phyloP scores from a whole-genome alignment of 805 yeast species.

The Starmerella tilneyi region DNA sequence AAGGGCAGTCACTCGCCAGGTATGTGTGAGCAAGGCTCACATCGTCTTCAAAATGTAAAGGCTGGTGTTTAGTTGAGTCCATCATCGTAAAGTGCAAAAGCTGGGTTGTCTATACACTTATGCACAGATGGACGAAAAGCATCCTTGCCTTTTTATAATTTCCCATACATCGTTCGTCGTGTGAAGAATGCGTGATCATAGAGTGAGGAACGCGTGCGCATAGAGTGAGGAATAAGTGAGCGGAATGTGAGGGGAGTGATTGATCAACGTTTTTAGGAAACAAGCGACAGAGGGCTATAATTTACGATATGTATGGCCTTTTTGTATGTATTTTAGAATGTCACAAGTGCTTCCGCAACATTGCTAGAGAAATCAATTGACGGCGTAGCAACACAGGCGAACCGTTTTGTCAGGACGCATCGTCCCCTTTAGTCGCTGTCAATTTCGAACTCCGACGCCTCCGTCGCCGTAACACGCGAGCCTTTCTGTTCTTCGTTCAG shows the following conservation, averaged over 20 bases:
- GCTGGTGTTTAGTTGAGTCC: no score
- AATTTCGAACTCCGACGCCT: conserved; percentile 15
- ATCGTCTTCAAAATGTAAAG: no score
- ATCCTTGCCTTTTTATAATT: no score
- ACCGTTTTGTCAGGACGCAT: no score
- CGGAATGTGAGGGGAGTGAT: neutral
- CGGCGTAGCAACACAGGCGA: no score
- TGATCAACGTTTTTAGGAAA: neutral
- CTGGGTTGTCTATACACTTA: no score
- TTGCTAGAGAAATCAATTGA: neutral
- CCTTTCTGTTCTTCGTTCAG: neutral
- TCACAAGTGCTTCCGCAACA: neutral
- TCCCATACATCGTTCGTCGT: neutral
- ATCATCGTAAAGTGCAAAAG: no score
- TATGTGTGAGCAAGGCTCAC: no score
- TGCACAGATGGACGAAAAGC: no score
- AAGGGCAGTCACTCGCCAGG: no score
- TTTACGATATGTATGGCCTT: neutral
- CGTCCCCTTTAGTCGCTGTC: conserved; percentile 2
- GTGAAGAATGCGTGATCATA: neutral
- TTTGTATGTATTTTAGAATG: no score
- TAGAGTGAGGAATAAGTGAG: neutral
- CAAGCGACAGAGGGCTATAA: neutral
- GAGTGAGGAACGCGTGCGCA: neutral
- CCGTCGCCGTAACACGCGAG: conserved; percentile 1